Base-by-base conservation (phyloP, 352 stramenopile genomes). In the Pythium brachiatum region DNA sequence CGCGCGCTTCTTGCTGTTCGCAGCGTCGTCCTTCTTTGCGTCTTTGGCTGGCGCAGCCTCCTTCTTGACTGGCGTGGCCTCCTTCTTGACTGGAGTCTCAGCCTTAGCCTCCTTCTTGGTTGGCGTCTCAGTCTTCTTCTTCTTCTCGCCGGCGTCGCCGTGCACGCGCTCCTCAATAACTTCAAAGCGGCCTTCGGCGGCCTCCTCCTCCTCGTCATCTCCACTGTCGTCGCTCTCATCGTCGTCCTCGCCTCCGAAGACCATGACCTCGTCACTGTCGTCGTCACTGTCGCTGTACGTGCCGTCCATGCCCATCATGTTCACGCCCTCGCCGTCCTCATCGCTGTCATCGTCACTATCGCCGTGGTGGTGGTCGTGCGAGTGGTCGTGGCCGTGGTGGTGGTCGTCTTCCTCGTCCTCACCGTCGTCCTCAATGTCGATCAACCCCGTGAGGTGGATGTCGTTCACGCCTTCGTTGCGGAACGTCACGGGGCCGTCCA, bases 391-490 rank as follows among this genome's bases (percentile, higher is more conserved):
- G 48, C 34, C 69, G 27, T 62, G 63, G 43, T 74, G 55, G 57
- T 73, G 57, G 38, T 46, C 38, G n/a, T 77, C 76, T 32, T 90
- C 61, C 53, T 85, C 74, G 3, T 85, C 86, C 25, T 89, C 80
- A 16, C 92, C 79, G 18, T 89, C 83, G 7, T 91, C 82, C 57
- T 92, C 51, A 23, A 91, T 74, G 36, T 95, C 86, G 11, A 95
- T 84, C 62, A 91, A 83, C 12, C 82, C 86, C 21, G 86, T 92
- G 41, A 95, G 52, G 71, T 95, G 86, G 60, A 95, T 88, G 27
- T 78, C 70, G 62, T 93, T 93, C 20, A 76, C 70, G 31, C 86
- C 86, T 50, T 92, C 82, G 60, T 79, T 76, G 31, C 78, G 64
- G 59, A 95, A 91, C 60, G 73, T 70, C n/a, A 95, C 71, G 21